phyloP scores from a whole-genome alignment of 129 eudicot species.

The Dittrichia graveolens region DNA sequence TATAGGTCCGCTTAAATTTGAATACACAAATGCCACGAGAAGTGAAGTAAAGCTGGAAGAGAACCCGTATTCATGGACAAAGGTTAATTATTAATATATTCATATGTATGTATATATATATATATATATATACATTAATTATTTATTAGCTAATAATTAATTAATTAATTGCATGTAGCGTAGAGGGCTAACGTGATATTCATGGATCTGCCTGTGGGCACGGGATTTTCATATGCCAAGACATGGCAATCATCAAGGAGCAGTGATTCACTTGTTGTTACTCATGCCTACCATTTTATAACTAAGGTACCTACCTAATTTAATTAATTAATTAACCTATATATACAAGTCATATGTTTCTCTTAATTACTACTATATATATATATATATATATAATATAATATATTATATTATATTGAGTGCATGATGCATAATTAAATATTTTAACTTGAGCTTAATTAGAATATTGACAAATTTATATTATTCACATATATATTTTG shows the following conservation, averaged over 20 bases:
- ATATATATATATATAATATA: no score
- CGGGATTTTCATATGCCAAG: conserved; percentile 41
- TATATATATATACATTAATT: no score
- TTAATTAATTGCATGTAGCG: not conserved
- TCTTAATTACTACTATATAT: no score
- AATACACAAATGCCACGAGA: conserved; percentile 21
- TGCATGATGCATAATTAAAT: no score
- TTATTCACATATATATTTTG: no score
- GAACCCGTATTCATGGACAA: conserved; percentile 47
- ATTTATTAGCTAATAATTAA: no score
- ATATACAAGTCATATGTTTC: no score
- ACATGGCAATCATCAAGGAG: conserved; percentile 24
- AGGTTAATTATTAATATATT: conserved; percentile 19
- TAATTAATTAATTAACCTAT: no score
- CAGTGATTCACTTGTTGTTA: conserved; percentile 25
- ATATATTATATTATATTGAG: no score
- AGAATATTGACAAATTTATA: no score
- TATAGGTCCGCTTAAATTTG: conserved; percentile 36
- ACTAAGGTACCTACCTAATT: conserved; percentile 11
- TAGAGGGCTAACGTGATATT: conserved; percentile 38
- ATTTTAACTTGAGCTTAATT: no score
- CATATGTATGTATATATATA: no score
- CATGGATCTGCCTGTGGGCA: conserved; percentile 41
- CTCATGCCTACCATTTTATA: conserved; percentile 32
- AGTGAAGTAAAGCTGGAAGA: conserved; percentile 33